phyloP scores from a whole-genome alignment of 2,329 filamentous ascomycete species.

The Aureobasidium zeae region DNA sequence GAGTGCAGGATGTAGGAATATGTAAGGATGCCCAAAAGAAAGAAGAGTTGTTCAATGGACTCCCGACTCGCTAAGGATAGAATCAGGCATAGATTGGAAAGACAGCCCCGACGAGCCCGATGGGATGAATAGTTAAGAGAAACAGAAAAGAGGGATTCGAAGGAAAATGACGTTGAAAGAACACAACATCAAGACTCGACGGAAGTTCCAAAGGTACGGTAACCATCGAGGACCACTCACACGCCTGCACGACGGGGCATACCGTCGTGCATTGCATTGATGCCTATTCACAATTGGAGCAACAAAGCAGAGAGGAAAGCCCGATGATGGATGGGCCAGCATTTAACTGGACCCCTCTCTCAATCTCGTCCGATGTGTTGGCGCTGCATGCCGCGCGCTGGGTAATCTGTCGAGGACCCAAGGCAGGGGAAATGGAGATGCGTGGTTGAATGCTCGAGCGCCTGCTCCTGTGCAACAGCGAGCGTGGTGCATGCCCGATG shows the following conservation, averaged over 20 bases:
- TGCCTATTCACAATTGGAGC: conserved; percentile 10
- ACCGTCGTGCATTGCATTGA: conserved; percentile 15
- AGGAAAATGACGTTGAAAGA: conserved; percentile 13
- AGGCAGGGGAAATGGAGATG: conserved; percentile 8
- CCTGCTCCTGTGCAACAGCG: conserved; percentile 11
- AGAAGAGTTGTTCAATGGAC: neutral
- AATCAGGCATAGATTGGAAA: conserved; percentile 5
- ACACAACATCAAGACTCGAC: conserved; percentile 12
- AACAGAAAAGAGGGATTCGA: conserved; percentile 2
- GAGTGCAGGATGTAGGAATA: conserved; percentile 4
- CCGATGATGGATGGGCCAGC: conserved; percentile 1
- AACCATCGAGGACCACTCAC: conserved; percentile 6
- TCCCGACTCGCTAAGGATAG: neutral
- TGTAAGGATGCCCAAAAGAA: conserved; percentile 14
- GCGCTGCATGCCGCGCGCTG: conserved; percentile 13
- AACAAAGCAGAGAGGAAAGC: conserved; percentile 5
- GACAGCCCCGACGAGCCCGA: neutral
- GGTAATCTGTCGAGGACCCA: conserved; percentile 8
- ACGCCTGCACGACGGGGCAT: conserved; percentile 13
- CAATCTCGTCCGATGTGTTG: conserved; percentile 14
- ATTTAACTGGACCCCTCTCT: conserved; percentile 10
- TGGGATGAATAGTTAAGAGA: neutral
- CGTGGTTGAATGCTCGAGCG: conserved; percentile 10
- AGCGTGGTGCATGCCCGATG: conserved; percentile 14
- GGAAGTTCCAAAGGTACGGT: conserved; percentile 10